phyloP scores from a whole-genome alignment of 179 eudicot species.

The Heliamphora pulchella region DNA sequence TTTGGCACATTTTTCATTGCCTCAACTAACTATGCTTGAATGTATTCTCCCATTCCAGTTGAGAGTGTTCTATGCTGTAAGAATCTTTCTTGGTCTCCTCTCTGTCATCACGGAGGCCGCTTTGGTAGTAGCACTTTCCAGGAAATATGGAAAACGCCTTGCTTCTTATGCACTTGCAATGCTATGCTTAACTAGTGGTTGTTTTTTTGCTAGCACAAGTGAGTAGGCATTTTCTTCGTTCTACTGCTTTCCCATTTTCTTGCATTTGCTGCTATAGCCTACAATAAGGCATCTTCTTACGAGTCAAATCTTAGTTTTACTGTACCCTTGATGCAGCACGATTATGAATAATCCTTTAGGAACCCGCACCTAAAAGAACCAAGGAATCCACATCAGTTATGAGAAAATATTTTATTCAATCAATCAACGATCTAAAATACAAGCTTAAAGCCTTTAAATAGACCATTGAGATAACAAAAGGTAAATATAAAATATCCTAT shows the following conservation, averaged over 20 bases:
- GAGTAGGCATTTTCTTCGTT: conserved; percentile 21
- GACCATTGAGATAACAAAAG: too few species aligned
- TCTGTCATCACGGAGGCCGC: conserved; percentile 83
- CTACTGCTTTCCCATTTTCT: background rate
- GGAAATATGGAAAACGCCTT: conserved; percentile 90
- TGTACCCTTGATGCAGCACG: background rate
- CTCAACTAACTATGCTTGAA: conserved; percentile 3
- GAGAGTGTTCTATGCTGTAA: conserved; percentile 79
- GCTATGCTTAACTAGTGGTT: conserved; percentile 92
- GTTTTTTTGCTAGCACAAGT: conserved; percentile 98
- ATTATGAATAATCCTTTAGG: too few species aligned
- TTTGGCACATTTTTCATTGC: background rate
- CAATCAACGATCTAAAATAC: too few species aligned
- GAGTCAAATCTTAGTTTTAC: background rate
- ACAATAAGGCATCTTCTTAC: background rate
- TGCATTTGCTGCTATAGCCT: background rate
- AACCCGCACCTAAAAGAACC: too few species aligned
- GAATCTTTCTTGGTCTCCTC: conserved; percentile 76
- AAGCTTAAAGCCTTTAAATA: too few species aligned
- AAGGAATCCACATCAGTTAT: too few species aligned
- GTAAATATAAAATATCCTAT: too few species aligned
- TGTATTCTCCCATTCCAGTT: conserved; percentile 41
- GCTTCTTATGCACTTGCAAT: conserved; percentile 82
- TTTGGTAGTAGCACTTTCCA: conserved; percentile 82
- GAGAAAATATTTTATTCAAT: too few species aligned